Base-by-base conservation (phyloP, 257 asterid species). In the Mitragyna speciosa region DNA sequence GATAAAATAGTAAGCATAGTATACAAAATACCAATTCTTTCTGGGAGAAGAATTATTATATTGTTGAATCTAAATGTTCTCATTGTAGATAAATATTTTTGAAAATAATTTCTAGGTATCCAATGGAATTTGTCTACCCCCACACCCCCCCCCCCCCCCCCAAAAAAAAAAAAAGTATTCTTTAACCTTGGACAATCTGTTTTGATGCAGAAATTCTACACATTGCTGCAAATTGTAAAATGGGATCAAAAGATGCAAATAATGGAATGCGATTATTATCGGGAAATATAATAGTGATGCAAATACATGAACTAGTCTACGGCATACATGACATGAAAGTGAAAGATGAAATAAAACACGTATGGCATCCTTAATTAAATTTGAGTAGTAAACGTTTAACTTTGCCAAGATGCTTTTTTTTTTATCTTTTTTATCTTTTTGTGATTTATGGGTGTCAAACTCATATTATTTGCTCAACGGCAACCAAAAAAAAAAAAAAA, bases 61-160 rank as follows among this genome's bases (percentile, higher is more conserved):
- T 45, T 54, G 20, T 30, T 64, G 17, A 59, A 45, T 5, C 30
- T n/a, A 24, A 14, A 20, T 14, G 8, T 7, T 59, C 36, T 58
- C 20, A 22, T 17, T 77, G 75, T 67, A 77, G 75, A 66, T 67
- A 65, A 8, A 47, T 31, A 56, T 33, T 66, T 45, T 66, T 30
- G 45, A 15, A 5, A 11, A 24, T 22, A 24, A 20, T 20, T 41
- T 70, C 7, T 69, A 3, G 19, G 54, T 4, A 20, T n/a, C n/a
- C 3, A 41, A 16, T 36, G 24, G 12, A 39, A 69, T 69, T 7
- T 19, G 28, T 30, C 12, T 28, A 54, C n/a, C 3, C n/a, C 17
- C 49, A 0, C 31, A 24, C 12, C 24, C 30, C 4, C 31, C 14
- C 45, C 19, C 26, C 16, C 7, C 16, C 26, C 8, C 64, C n/a